Conservation (phyloP, 495 filamentous ascomycete species). For the Jackrogersella minutella region DNA sequence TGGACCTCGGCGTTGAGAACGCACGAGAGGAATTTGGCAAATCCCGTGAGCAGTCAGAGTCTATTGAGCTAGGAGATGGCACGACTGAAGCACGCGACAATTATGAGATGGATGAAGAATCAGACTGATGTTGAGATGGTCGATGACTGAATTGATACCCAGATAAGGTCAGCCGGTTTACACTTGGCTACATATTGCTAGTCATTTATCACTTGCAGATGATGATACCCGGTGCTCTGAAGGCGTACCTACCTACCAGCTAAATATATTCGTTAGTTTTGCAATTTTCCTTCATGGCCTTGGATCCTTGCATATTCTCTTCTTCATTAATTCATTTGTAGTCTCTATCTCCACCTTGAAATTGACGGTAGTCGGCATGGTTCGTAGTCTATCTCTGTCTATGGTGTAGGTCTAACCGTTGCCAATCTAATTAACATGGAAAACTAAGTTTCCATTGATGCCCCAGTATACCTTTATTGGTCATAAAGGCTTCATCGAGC, state of each 20-base stretch:
- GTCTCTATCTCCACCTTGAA: not conserved
- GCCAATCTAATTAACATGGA: not conserved
- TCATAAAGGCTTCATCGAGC: not conserved
- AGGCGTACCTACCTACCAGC: not conserved
- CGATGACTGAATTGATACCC: not conserved
- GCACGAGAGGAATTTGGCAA: not conserved
- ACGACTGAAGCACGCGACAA: not conserved
- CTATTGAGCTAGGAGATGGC: not conserved
- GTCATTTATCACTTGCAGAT: not conserved
- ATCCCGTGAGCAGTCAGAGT: slow-evolving; percentile 1
- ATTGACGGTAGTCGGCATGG: not conserved
- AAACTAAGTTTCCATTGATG: not conserved
- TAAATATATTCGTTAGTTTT: not conserved
- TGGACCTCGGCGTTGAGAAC: slow-evolving; percentile 54
- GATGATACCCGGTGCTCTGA: slow-evolving; percentile 14
- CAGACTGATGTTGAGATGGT: slow-evolving; percentile 25
- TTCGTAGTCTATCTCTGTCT: not conserved
- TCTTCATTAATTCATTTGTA: not conserved
- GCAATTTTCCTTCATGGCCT: no score
- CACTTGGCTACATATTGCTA: not conserved
- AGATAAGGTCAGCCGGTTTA: not conserved
- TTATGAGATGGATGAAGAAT: slow-evolving; percentile 24
- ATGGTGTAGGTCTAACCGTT: not conserved
- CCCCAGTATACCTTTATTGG: not conserved
- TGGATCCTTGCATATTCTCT: not conserved